A percentile compares a stretch with the other conserved stretches of the same genome.
phyloP scores from a whole-genome alignment of 2,329 filamentous ascomycete species.

The Tolypocladium inflatum region DNA sequence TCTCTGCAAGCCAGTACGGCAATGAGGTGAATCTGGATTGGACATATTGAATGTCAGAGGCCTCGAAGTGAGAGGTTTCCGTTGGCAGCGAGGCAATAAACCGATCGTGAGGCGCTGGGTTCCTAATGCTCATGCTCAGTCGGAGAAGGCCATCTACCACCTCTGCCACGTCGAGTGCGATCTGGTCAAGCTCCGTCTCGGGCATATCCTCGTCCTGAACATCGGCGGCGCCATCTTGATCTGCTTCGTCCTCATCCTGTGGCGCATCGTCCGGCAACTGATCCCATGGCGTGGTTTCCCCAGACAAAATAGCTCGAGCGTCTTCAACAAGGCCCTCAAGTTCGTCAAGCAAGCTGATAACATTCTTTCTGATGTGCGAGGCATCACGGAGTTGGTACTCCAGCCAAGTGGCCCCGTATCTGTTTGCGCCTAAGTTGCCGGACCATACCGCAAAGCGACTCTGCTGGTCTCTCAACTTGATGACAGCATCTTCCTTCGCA shows the following conservation, averaged over 20 bases:
- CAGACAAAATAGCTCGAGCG: conserved; percentile 3
- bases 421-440: background rate
- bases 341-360: background rate
- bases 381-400: background rate
- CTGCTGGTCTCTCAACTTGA: background rate
- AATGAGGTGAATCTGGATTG: conserved; percentile 17
- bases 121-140: conserved; percentile 25
- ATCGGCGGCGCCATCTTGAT: background rate
- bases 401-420: background rate
- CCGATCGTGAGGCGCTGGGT: conserved; percentile 24
- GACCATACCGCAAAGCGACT: background rate
- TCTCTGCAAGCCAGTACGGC: conserved; percentile 6
- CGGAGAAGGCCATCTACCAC: conserved; percentile 21
- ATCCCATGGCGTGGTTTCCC: background rate
- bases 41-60: conserved; percentile 18
- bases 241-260: background rate
- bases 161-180: conserved; percentile 11
- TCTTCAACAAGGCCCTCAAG: background rate
- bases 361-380: background rate
- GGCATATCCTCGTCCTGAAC: background rate
- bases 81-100: conserved; percentile 9
- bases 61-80: conserved; percentile 14
- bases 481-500: background rate
- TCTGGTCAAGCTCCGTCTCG: conserved; percentile 9
- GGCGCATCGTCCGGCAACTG: background rate